phyloP scores from a whole-genome alignment of 495 filamentous ascomycete genomes.

The Delitschia confertaspora region DNA sequence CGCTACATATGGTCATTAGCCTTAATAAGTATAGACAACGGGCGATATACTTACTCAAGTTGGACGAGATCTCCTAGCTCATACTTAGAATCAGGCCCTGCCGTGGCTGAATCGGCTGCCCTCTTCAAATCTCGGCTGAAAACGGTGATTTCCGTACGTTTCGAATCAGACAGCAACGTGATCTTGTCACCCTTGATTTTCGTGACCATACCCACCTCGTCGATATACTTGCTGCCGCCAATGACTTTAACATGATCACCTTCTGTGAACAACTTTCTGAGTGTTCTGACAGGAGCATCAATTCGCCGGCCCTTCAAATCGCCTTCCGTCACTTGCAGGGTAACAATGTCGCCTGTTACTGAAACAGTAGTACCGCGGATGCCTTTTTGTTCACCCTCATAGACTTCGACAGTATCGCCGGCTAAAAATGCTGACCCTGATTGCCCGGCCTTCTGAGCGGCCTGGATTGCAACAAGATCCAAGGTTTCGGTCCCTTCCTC shows the following conservation, averaged over 20 bases:
- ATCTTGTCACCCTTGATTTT: constrained; percentile 84
- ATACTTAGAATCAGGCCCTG: constrained; percentile 70
- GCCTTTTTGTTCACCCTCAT: constrained; percentile 90
- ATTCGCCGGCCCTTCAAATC: constrained; percentile 73
- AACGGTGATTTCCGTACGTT: constrained; percentile 86
- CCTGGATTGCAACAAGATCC: constrained; percentile 80
- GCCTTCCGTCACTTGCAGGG: constrained; percentile 76
- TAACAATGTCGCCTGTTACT: constrained; percentile 88
- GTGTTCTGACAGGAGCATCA: constrained; percentile 83
- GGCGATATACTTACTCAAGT: constrained; percentile 59
- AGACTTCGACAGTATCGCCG: constrained; percentile 91
- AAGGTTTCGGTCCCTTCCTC: constrained; percentile 91
- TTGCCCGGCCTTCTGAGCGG: constrained; percentile 70
- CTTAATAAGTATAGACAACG: not conserved
- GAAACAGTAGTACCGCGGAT: constrained; percentile 75
- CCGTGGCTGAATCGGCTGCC: constrained; percentile 78
- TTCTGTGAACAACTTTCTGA: constrained; percentile 84
- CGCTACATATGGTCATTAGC: constrained; percentile 41
- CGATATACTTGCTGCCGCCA: constrained; percentile 82
- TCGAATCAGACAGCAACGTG: constrained; percentile 83
- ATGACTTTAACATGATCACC: constrained; percentile 99
- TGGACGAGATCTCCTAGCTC: constrained; percentile 91
- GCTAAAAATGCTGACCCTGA: constrained; percentile 74
- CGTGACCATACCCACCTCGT: constrained; percentile 95
- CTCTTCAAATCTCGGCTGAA: constrained; percentile 96